Base-by-base conservation (phyloP, 805 yeast genomes). In the Metschnikowia continentalis region DNA sequence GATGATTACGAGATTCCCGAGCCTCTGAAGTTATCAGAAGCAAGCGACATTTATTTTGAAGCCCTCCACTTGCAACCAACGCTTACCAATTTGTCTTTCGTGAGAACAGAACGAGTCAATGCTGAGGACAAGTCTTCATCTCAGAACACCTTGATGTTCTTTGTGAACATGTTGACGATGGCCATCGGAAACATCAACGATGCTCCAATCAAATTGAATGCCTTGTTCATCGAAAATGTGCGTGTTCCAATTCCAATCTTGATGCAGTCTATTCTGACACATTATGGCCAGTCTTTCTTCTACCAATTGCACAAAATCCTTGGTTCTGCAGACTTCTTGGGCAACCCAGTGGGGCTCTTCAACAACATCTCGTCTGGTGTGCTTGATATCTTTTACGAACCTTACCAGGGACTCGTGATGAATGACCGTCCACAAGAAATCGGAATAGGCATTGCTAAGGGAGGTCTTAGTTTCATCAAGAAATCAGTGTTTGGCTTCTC, bases 331-430 rank as follows among this genome's bases (percentile, higher is more conserved):
- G 99, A 95, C 68, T 82, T 94, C 58, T 71, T 94, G 46, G 99
- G 99, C 20, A 94, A 95, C 58, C 99, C 99, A 0, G 98, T 95
- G 30, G 99, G 99, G 1, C 72, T 94, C 54, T 94, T 94, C 73
- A 94, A 89, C 65, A 91, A 90, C 58, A 75, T 94, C 51, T 84
- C 96, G 51, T 90, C 97, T 0, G 99, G 99, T 47, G 94, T 94
- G 10, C 80, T 90, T 81, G 99, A 94, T 67, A 86, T 94, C 17
- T 94, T 94, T 66, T 94, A 94, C 64, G 98, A 92, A 64, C 99
- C 99, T 3, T 94, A 92, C 62, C 94, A 90, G 64, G 99, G 99
- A 0, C 88, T 89, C 59, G 82, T 92, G 45, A 81, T 94, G 80
- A 92, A 87, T 55, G 99, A 94, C 66, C 74, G 97, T 36, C 99